phyloP scores from a whole-genome alignment of 495 filamentous ascomycete genomes.

The Podospora appendiculata region DNA sequence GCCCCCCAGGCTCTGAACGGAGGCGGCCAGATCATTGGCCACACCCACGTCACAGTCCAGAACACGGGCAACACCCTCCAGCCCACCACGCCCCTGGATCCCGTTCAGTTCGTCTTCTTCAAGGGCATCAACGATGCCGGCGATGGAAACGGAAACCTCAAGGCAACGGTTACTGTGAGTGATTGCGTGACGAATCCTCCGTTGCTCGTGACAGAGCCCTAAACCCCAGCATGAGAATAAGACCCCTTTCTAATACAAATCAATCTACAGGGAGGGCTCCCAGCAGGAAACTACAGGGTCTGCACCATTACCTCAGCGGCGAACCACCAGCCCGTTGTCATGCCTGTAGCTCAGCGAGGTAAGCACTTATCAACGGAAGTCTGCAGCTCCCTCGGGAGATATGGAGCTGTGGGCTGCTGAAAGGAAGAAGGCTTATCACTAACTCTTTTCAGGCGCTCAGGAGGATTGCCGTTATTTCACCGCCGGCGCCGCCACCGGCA shows the following conservation, averaged over 20 bases:
- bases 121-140: constrained; percentile 70
- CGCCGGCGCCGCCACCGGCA: constrained; percentile 8
- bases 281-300: constrained; percentile 59
- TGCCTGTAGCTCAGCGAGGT: constrained; percentile 67
- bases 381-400: no score
- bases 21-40: constrained; percentile 53
- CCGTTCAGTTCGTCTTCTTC: constrained; percentile 61
- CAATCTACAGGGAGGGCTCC: constrained; percentile 41
- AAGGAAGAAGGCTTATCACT: no score
- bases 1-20: constrained; percentile 55
- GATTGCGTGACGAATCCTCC: no score
- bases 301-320: constrained; percentile 63
- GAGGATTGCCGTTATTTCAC: constrained; percentile 68
- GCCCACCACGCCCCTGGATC: constrained; percentile 45
- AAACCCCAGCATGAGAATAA: no score
- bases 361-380: no score
- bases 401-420: no score
- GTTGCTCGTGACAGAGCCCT: no score
- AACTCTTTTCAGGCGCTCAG: constrained; percentile 35
- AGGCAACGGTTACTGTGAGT: constrained; percentile 39
- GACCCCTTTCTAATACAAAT: no score
- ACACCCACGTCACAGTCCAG: constrained; percentile 67
- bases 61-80: constrained; percentile 43
- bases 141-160: constrained; percentile 52
- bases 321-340: constrained; percentile 71